These are phyloP conservation scores for Laetiporus sulphureus DNA, from an alignment of 1,284 basidiomycete species.

Conservation along the genomic window DNA sequence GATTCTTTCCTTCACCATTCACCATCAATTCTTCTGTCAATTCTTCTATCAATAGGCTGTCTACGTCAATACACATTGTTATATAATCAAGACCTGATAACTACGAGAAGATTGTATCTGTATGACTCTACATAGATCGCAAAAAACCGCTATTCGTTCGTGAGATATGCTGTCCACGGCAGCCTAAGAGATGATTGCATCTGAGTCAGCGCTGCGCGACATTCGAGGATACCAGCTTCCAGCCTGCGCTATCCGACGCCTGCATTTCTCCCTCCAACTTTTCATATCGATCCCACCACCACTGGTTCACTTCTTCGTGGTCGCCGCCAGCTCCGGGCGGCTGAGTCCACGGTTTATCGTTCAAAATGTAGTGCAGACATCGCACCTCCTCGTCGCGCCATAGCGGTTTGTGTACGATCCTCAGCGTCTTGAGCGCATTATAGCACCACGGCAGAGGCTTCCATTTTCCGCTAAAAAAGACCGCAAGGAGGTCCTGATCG, in stretches of 20 bases:
- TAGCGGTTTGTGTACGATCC: conserved; percentile 56
- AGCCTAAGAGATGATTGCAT: too few species aligned
- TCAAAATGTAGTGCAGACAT: conserved; percentile 70
- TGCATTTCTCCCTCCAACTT: conserved; percentile 41
- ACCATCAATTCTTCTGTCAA: too few species aligned
- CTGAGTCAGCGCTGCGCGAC: conserved; percentile 31
- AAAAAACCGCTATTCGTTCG: too few species aligned
- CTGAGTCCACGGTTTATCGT: conserved; percentile 72
- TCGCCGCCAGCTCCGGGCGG: conserved; percentile 28
- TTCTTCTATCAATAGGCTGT: too few species aligned
- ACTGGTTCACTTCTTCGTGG: conserved; percentile 48
- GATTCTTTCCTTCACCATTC: too few species aligned
- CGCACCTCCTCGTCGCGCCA: conserved; percentile 79
- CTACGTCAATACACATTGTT: too few species aligned
- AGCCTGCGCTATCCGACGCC: conserved; percentile 38
- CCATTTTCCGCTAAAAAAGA: conserved; percentile 74
- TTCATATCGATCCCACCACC: conserved; percentile 77
- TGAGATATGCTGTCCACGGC: too few species aligned
- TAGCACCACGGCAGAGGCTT: conserved; percentile 75
- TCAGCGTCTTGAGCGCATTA: conserved; percentile 81
- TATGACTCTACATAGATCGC: too few species aligned
- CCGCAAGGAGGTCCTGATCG: conserved; percentile 89
- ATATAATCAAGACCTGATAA: too few species aligned
- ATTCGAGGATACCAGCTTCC: conserved; percentile 44
- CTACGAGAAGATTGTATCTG: too few species aligned